phyloP scores from a whole-genome alignment of 108 stramenopile species.

The Skeletonema potamos region DNA sequence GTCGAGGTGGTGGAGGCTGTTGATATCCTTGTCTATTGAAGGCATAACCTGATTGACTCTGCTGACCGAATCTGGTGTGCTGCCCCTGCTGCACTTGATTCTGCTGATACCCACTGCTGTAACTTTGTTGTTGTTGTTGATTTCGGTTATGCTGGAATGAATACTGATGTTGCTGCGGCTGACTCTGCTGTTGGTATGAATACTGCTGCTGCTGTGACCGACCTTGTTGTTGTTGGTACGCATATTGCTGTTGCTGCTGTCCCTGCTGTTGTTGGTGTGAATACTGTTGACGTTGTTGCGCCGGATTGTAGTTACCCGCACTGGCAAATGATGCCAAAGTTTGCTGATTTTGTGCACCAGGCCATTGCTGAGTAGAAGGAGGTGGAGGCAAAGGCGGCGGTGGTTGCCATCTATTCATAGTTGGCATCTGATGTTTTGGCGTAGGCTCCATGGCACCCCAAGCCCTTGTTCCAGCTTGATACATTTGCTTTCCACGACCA shows the following conservation, averaged over 20 bases:
- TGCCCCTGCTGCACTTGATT: slow-evolving; percentile 3
- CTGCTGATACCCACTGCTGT: not conserved
- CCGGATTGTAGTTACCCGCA: not conserved
- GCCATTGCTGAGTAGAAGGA: slow-evolving; percentile 32
- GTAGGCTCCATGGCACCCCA: slow-evolving; percentile 89
- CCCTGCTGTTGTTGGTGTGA: slow-evolving; percentile 21
- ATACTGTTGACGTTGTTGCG: slow-evolving; percentile 7
- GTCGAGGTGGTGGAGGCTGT: slow-evolving; percentile 22
- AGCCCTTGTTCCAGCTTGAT: slow-evolving; percentile 80
- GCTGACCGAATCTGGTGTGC: slow-evolving; percentile 1
- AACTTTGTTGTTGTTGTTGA: slow-evolving; percentile 9
- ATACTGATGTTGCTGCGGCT: slow-evolving; percentile 13
- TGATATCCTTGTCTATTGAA: slow-evolving; percentile 35
- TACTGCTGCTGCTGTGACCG: slow-evolving; percentile 9
- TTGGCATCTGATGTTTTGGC: slow-evolving; percentile 58
- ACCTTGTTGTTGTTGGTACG: slow-evolving; percentile 15
- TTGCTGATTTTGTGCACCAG: slow-evolving; percentile 36
- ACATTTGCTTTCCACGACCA: slow-evolving; percentile 79
- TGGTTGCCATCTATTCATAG: slow-evolving; percentile 50
- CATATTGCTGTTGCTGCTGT: slow-evolving; percentile 28
- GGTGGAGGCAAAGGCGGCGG: slow-evolving; percentile 27
- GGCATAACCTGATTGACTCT: slow-evolving; percentile 5
- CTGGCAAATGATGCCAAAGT: slow-evolving; percentile 18
- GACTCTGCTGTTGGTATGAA: slow-evolving; percentile 9
- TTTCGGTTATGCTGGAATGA: slow-evolving; percentile 17